Conservation (phyloP, 2,329 filamentous ascomycete species). For the Thyridium curvatum region DNA sequence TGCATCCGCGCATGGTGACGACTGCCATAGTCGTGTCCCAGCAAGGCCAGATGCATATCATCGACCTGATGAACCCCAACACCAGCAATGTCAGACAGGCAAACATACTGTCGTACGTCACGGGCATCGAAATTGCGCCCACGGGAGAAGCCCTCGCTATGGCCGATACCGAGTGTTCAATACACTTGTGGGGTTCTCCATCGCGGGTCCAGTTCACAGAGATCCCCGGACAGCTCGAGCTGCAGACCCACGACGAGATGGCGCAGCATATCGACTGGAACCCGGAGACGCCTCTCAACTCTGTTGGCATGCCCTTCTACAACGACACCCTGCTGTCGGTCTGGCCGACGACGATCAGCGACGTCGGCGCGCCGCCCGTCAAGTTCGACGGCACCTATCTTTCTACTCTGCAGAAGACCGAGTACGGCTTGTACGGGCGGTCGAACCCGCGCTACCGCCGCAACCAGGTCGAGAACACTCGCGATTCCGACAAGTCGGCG, state of each 20-base stretch:
- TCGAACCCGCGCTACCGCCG: conserved; percentile 68
- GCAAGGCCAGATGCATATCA: conserved; percentile 87
- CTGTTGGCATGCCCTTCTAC: conserved; percentile 89
- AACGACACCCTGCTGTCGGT: conserved; percentile 80
- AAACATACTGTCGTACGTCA: conserved; percentile 68
- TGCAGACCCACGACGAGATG: conserved; percentile 60
- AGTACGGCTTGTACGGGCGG: conserved; percentile 72
- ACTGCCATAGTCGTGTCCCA: conserved; percentile 92
- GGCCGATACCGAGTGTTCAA: conserved; percentile 68
- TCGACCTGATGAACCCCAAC: conserved; percentile 91
- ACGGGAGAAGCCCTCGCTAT: conserved; percentile 82
- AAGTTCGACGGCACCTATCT: conserved; percentile 69
- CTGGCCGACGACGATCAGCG: conserved; percentile 82
- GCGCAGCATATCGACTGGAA: conserved; percentile 59
- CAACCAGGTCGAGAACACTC: conserved; percentile 78
- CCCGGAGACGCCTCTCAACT: conserved; percentile 64
- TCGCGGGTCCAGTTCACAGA: conserved; percentile 84
- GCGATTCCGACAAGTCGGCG: conserved; percentile 52
- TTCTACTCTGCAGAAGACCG: conserved; percentile 60
- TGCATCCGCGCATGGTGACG: conserved; percentile 93
- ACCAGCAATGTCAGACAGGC: conserved; percentile 80
- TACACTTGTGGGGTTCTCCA: conserved; percentile 85
- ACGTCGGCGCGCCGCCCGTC: conserved; percentile 75
- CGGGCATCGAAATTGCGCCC: conserved; percentile 77
- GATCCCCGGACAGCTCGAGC: conserved; percentile 69